Base-by-base conservation (phyloP, 1,139 yeast genomes). In the Pichia inconspicua region DNA sequence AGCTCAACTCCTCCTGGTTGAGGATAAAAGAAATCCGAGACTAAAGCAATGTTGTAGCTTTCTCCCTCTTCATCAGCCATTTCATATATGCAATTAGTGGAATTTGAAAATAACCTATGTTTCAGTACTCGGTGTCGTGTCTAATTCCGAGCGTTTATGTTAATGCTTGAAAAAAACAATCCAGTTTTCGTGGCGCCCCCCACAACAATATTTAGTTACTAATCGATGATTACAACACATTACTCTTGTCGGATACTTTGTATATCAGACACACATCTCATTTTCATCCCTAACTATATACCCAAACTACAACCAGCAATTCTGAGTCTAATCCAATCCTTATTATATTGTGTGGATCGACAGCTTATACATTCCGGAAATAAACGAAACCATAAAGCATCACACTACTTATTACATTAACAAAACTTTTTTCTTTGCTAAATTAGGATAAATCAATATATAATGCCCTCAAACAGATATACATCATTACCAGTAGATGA, bases 1-100 rank as follows among this genome's bases (percentile, higher is more conserved):
- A 92, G 80, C 65, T 94, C 99, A 3, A 94, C 94, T 9, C 99
- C 99, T 2, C 99, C 99, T 0, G 97, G 84, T 64, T 94, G 98
- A 19, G 99, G 99, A 66, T 85, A 94, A 78, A 92, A 94, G 72
- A 89, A 94, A 67, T 94, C 99, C 40, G 96, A 84, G 3, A 90
- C 55, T 30, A 53, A 25, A 2, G 53, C 53, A 10, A 50, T 44
- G 22, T 50, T 50, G 22, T 50, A 50, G 22, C 40, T 37, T 19
- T 10, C 6, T 9, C 40, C 9, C 7, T 12, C 27, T 6, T 17
- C 25, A 11, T 22, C 40, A 12, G 15, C 28, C 40, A 36, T 41
- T 15, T 15, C 37, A 34, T 17, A 15, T 15, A 30, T 11, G 12
- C 37, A 34, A 34, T 34, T 14, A 4, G 22, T 22, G 22, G 3